Base-by-base conservation (phyloP, 805 yeast genomes). In the Millerozyma miso region DNA sequence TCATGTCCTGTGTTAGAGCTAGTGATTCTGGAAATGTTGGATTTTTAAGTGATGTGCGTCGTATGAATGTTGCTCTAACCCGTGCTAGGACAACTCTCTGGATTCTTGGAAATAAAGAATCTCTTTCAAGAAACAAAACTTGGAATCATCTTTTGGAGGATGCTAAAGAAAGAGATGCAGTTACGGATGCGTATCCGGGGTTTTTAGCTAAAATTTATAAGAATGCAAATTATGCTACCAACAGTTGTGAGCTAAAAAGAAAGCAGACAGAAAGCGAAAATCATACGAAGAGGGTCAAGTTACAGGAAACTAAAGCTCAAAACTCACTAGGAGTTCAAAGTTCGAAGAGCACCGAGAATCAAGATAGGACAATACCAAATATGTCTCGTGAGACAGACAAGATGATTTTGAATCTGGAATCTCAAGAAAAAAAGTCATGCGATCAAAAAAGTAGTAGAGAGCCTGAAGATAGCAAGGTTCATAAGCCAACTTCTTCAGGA, bases 51-150 rank as follows among this genome's bases (percentile, higher is more conserved):
- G 99, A 93, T 64, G 76, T 83, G 32, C 77, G 99, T 49, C 86
- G 99, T 69, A 88, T 93, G 96, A 93, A 93, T 62, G 99, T 93
- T 41, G 98, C 97, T 0, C 67, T 93, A 31, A 91, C 98, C 1
- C 85, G 99, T 69, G 97, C 98, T 0, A 79, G 84, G 52, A 76
- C 95, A 1, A 85, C 98, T 0, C 68, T 93, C 49, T 93, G 98
- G 98, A 82, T 93, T 43, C 62, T 95, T 13, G 99, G 99, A 16
- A 82, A 86, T 52, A 77, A 73, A 23, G 67, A 71, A n/a, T 80
- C 95, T 1, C 74, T 91, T 50, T 53, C 59, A 4, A 66, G 77
- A 41, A 85, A 89, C 57, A 69, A 69, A 18, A 79, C 88, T 0
- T 93, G 99, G 99, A 65, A 61, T 19, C 71, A 77, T 43, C 67